phyloP scores from a whole-genome alignment of 176 grass and related monocot genomes.

The Oryza longistaminata region DNA sequence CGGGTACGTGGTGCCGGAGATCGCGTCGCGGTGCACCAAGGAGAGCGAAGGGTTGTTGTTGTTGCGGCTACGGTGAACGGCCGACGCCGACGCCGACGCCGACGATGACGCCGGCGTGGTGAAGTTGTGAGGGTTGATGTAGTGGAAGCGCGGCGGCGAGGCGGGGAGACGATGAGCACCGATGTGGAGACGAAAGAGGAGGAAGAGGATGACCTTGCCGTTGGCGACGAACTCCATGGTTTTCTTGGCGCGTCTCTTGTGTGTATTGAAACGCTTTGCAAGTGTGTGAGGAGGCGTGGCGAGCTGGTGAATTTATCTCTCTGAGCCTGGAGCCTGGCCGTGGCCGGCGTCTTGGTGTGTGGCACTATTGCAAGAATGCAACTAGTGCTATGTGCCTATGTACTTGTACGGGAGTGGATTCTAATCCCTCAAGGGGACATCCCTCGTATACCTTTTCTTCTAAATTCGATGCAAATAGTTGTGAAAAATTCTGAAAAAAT shows the following conservation, averaged over 20 bases:
- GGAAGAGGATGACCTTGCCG: slow-evolving; percentile 21
- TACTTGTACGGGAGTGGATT: too few relatives aligned
- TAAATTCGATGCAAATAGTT: too few relatives aligned
- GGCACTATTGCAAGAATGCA: not conserved
- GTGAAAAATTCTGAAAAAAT: too few relatives aligned
- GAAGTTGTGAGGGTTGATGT: slow-evolving; percentile 49
- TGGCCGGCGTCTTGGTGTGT: not conserved
- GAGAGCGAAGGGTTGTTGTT: slow-evolving; percentile 38
- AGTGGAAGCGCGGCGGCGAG: slow-evolving; percentile 47
- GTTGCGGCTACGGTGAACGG: not conserved
- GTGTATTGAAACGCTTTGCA: not conserved
- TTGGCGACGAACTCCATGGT: slow-evolving; percentile 20
- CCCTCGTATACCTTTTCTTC: too few relatives aligned
- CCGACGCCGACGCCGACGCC: not conserved
- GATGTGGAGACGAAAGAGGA: slow-evolving; percentile 35
- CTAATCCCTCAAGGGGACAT: too few relatives aligned
- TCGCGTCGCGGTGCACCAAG: slow-evolving; percentile 59
- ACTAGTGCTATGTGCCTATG: too few relatives aligned
- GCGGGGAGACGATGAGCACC: slow-evolving; percentile 5
- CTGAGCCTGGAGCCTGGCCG: not conserved
- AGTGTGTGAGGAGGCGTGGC: not conserved
- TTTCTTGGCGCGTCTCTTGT: not conserved
- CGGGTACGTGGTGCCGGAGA: slow-evolving; percentile 47
- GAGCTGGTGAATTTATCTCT: slow-evolving; percentile 52
- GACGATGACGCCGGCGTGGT: not conserved